A percentile compares a stretch with the other conserved stretches of the same genome.
Evolutionary conservation across 2,329 filamentous ascomycete genomes (phyloP).

Genomic region (Penicillium sp.): DNA sequence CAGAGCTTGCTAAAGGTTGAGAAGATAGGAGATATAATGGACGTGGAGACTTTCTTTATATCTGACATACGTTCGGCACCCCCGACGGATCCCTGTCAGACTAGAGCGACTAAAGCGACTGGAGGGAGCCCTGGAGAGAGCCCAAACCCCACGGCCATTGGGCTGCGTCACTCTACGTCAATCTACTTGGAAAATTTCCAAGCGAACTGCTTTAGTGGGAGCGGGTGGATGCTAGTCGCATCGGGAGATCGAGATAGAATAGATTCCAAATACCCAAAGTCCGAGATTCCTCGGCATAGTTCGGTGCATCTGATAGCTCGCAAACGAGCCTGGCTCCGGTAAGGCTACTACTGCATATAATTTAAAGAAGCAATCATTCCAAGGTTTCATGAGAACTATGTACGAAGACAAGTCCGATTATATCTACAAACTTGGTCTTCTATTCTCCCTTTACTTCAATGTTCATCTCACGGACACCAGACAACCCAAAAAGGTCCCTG

Average conservation of each 20-base stretch:
- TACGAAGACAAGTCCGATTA: constrained; percentile 11
- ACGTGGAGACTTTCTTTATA: constrained; percentile 5
- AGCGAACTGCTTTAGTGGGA: neutral
- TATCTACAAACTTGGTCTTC: constrained; percentile 12
- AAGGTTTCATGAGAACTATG: constrained; percentile 7
- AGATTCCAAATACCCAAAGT: neutral
- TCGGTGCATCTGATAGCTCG: neutral
- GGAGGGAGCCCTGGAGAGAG: neutral
- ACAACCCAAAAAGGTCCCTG: neutral
- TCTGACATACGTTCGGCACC: constrained; percentile 16
- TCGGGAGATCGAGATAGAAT: neutral
- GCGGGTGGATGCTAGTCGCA: neutral
- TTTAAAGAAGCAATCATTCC: neutral
- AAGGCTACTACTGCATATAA: no score
- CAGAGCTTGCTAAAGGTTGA: neutral
- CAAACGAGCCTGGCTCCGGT: neutral
- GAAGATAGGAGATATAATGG: neutral
- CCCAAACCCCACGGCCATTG: constrained; percentile 1
- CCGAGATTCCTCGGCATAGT: neutral
- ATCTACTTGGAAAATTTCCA: neutral
- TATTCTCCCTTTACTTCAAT: constrained; percentile 14
- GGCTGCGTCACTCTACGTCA: neutral
- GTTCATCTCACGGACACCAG: constrained; percentile 10
- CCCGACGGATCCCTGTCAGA: constrained; percentile 6
- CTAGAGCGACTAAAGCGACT: neutral